Percentiles rank a stretch among this genome's conserved stretches.
phyloP scores from a whole-genome alignment of 495 filamentous ascomycete genomes.

The Chlorociboria aeruginascens region DNA sequence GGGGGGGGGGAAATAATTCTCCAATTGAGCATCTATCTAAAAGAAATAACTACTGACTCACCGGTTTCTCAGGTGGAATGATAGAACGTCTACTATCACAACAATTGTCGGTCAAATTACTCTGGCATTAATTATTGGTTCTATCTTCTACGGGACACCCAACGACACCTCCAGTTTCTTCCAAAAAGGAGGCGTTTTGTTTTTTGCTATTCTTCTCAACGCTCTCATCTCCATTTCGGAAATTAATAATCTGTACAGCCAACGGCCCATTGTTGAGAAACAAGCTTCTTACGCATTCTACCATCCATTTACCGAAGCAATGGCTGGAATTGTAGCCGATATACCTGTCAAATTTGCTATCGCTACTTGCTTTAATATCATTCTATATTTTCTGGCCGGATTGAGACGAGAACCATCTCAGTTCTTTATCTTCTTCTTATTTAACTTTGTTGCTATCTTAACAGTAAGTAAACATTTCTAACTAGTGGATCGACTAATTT shows the following conservation, averaged over 20 bases:
- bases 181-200: slow-evolving; percentile 45
- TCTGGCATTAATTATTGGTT: slow-evolving; percentile 31
- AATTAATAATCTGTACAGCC: slow-evolving; percentile 47
- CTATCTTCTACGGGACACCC: slow-evolving; percentile 35
- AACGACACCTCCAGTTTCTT: slow-evolving; percentile 30
- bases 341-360: slow-evolving; percentile 45
- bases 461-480: slow-evolving; percentile 52
- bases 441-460: slow-evolving; percentile 50
- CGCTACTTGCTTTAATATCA: slow-evolving; percentile 27
- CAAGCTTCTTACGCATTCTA: slow-evolving; percentile 56
- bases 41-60: too few species aligned
- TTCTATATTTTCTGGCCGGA: slow-evolving; percentile 66
- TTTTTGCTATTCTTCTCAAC: slow-evolving; percentile 44
- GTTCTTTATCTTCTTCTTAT: slow-evolving; percentile 56
- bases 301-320: slow-evolving; percentile 46
- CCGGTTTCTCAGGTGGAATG: slow-evolving; percentile 31
- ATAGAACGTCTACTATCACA: slow-evolving; percentile 60
- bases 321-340: slow-evolving; percentile 47
- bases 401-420: slow-evolving; percentile 37
- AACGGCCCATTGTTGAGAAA: slow-evolving; percentile 54
- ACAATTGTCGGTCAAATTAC: slow-evolving; percentile 59
- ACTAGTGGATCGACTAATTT: slow-evolving; percentile 61
- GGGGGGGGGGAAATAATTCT: too few species aligned
- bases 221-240: slow-evolving; percentile 45
- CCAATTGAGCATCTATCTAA: too few species aligned